Evolutionary conservation across 768 basidiomycete genomes (phyloP), one percentile per base, ranked within the genome.

Genomic region (Fistulinella prunicolor): DNA sequence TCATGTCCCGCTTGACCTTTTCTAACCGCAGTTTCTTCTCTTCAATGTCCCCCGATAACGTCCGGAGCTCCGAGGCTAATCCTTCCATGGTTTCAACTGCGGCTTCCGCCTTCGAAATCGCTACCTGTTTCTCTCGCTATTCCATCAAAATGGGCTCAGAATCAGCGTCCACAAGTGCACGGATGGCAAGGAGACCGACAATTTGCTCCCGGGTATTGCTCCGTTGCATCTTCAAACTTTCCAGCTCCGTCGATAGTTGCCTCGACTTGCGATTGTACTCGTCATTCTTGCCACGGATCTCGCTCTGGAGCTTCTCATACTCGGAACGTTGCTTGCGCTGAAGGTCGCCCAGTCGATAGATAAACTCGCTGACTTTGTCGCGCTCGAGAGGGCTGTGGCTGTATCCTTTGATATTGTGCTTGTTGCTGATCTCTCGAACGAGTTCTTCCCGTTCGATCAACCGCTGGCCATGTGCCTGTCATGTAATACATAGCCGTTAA

Each of bases 371-470:
- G 17, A 93, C 75, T 62, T 91, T 80, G 34, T 81, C 79, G 34
- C 82, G 76, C 42, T 85, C 85, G 29, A 94, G 73, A 2, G 85
- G 83, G 0, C 82, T 75, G 41, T 81, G 74, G 44, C 80, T 81
- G 61, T 81, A 93, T 0, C 89, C 91, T 42, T 82, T 81, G 56
- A 97, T 83, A 9, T 77, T 74, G 56, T 87, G 73, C 54, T 81
- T 81, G 29, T 80, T 71, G 42, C 82, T 77, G 14, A 91, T 79
- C 40, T 83, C 80, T 12, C 79, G 81, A 46, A 97, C 84, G 20
- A 85, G 70, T 13, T 76, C 73, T 63, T 94, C 93, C 24, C 94
- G 82, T 5, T 83, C 82, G 2, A 63, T 57, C 32, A 94, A 67
- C 21, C 86, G 83, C 38, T 78, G 72, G 44, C 83, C 80, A 67